These are phyloP conservation scores for Torulaspora pretoriensis DNA, from an alignment of 1,139 yeast species.

Conservation along the genomic window DNA sequence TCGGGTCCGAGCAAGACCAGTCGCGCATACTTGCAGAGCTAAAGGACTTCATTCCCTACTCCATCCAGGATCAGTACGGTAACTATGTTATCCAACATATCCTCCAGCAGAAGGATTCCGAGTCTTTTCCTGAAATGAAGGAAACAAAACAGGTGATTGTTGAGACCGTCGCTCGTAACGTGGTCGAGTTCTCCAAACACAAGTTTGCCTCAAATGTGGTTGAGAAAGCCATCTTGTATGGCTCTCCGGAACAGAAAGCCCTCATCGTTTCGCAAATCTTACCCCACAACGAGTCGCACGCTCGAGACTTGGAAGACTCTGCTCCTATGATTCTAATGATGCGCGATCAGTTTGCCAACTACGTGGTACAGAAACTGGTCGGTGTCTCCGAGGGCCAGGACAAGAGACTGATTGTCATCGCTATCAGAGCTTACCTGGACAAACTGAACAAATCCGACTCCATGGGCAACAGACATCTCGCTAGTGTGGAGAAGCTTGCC, in stretches of 20 bases:
- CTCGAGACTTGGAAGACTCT: conserved; percentile 47
- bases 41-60: conserved; percentile 64
- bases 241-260: conserved; percentile 58
- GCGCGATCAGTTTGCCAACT: conserved; percentile 96
- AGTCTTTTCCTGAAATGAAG: conserved; percentile 21
- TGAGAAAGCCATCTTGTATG: conserved; percentile 83
- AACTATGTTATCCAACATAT: conserved; percentile 96
- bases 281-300: conserved; percentile 38
- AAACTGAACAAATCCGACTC: conserved; percentile 33
- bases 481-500: conserved; percentile 78
- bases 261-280: conserved; percentile 47
- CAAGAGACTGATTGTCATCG: conserved; percentile 55
- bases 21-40: conserved; percentile 64
- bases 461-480: conserved; percentile 59
- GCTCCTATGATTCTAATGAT: conserved; percentile 79
- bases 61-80: conserved; percentile 95
- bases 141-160: conserved; percentile 51
- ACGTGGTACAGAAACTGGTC: conserved; percentile 90
- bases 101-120: conserved; percentile 66
- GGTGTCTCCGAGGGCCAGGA: conserved; percentile 73
- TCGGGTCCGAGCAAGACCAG: conserved; percentile 55
- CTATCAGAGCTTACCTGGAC: conserved; percentile 52
- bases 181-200: conserved; percentile 83
- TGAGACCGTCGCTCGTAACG: conserved; percentile 49
- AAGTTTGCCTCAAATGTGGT: conserved; percentile 97